Conservation (phyloP, 164 flowering plant species). For the Kalanchoe fedtschenkoi region DNA sequence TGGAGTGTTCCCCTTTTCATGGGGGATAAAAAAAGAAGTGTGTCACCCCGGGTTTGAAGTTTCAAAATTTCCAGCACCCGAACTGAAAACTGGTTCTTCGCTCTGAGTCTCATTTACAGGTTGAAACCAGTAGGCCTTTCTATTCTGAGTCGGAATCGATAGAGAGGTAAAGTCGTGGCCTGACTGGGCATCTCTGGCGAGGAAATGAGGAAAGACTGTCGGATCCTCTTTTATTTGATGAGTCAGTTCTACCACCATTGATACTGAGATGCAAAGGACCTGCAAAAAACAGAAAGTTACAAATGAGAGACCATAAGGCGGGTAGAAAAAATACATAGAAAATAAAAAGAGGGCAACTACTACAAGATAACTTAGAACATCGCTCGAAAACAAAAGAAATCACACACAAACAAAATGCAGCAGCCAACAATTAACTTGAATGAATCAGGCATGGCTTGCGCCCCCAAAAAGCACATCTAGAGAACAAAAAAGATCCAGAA, state of each 20-base stretch:
- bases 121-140: not conserved
- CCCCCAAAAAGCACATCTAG: not conserved
- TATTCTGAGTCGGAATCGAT: constrained; percentile 7
- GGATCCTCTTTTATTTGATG: not conserved
- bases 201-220: constrained; percentile 7
- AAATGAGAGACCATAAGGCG: too few relatives aligned
- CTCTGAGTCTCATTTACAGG: not conserved
- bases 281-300: not conserved
- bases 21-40: too few relatives aligned
- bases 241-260: not conserved
- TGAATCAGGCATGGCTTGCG: not conserved
- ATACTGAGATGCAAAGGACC: constrained; percentile 2
- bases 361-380: not conserved
- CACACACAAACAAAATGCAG: too few relatives aligned
- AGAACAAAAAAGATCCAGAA: not conserved
- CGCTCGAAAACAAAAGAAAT: too few relatives aligned
- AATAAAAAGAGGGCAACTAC: not conserved
- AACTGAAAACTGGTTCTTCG: not conserved
- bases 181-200: constrained; percentile 8
- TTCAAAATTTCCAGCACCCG: not conserved
- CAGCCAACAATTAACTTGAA: too few relatives aligned
- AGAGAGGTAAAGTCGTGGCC: constrained; percentile 1
- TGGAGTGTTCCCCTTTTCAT: too few relatives aligned
- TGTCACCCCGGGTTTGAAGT: too few relatives aligned
- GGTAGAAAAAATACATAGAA: too few relatives aligned